Evolutionary conservation across 2,329 filamentous ascomycete genomes (phyloP), one percentile per base, ranked within the genome.

Genomic region (Nectriaceae sp.): DNA sequence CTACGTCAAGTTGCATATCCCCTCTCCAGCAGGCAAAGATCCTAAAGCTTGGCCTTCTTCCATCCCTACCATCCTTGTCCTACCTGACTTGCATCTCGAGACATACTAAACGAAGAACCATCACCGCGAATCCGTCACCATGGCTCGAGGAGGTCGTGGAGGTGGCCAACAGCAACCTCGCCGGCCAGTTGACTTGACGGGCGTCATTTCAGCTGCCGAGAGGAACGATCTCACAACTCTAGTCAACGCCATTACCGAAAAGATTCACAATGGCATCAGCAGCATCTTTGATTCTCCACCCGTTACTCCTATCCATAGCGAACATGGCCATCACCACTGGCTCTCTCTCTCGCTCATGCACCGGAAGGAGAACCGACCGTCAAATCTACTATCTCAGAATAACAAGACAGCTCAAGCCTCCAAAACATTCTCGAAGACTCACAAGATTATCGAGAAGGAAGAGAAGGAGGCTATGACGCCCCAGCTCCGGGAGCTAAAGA

Each of bases 401-500:
- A 54, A 52, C 2, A 52, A 35, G 19, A 13, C 16, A 2, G 16
- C 35, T 13, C 42, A 50, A 38, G 40, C 44, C 4, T 50, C 59
- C 38, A 60, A 58, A 37, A 21, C 61, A 10, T 64, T 55, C 40
- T 48, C 52, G 22, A 66, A 65, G 35, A 53, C 62, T 22, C 59
- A 65, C 37, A 51, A 63, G n/a, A 59, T 62, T 20, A 53, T 62
- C 20, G 59, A 66, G 16, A 67, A 69, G 29, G 62, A 69, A 29
- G 65, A 67, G 37, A 52, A 66, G 15, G 64, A 66, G 31, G 55
- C 65, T 19, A 71, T 75, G 46, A 71, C 68, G 26, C 68, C 73
- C 4, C 69, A 76, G 48, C 76, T 87, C 52, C 71, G 78, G 48
- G 85, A 89, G 59, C 70, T 91, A 59, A 91, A 85, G 71, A 83